A percentile compares a stretch with the other conserved stretches of the same genome.
phyloP scores from a whole-genome alignment of 2,329 filamentous ascomycete species.

The Exutisphaerella laricina region DNA sequence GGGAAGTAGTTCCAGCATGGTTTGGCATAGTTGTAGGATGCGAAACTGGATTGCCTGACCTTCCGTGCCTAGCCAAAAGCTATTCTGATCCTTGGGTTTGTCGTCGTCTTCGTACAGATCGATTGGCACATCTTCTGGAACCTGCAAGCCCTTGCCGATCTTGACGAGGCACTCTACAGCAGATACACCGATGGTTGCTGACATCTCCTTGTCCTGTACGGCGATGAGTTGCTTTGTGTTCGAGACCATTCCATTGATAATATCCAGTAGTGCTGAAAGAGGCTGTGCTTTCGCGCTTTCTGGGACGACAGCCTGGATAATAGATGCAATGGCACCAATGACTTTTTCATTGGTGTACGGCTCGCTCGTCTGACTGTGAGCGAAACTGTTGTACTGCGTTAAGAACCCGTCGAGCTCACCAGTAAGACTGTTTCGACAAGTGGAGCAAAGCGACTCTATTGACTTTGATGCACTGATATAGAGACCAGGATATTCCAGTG shows the following conservation, averaged over 20 bases:
- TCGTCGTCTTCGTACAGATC: slow-evolving; percentile 56
- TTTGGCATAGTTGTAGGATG: slow-evolving; percentile 46
- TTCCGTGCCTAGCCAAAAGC: slow-evolving; percentile 47
- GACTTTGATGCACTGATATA: slow-evolving; percentile 67
- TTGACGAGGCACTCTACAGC: slow-evolving; percentile 63
- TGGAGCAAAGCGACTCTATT: slow-evolving; percentile 68
- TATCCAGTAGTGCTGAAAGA: slow-evolving; percentile 54
- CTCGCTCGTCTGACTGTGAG: slow-evolving; percentile 56
- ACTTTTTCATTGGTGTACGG: slow-evolving; percentile 67
- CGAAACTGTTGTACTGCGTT: slow-evolving; percentile 62
- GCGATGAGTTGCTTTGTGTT: slow-evolving; percentile 30
- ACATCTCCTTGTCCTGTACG: slow-evolving; percentile 36
- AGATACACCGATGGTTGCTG: slow-evolving; percentile 43
- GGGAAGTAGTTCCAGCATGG: slow-evolving; percentile 50
- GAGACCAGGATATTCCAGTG: slow-evolving; percentile 54
- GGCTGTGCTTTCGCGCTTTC: slow-evolving; percentile 51
- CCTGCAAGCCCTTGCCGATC: slow-evolving; percentile 68
- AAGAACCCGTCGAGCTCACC: slow-evolving; percentile 64
- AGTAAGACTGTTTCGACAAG: slow-evolving; percentile 65
- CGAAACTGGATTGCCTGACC: slow-evolving; percentile 49
- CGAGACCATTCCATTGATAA: slow-evolving; percentile 59
- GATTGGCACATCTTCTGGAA: slow-evolving; percentile 59
- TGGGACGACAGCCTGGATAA: slow-evolving; percentile 65
- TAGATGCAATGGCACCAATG: slow-evolving; percentile 65
- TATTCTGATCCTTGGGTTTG: slow-evolving; percentile 24